Base-by-base conservation (phyloP, 305 asterid species). In the Salvia sclarea region DNA sequence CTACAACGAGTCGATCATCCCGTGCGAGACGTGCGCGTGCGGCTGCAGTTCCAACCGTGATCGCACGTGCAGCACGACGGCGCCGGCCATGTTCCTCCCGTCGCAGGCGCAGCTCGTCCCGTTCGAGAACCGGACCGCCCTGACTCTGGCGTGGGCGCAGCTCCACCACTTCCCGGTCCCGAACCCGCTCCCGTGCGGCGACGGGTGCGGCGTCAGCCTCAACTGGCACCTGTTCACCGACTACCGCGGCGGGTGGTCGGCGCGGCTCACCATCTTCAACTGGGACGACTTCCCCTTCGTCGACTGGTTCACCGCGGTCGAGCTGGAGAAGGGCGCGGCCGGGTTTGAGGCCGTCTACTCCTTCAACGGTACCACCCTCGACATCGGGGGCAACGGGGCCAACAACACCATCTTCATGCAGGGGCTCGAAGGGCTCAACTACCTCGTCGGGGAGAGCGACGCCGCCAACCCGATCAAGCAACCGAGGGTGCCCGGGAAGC, bases 151-250 rank as follows among this genome's bases (percentile, higher is more conserved):
- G 2, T 94, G 97, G 97, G 97, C 93, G 8, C 72, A 75, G 2
- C 83, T 94, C 60, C 88, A 91, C 50, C 96, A 77, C 67, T 78
- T 87, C 3, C 83, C 85, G 0, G 79, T 89, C 13, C 76, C 98
- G 0, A 87, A 81, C 73, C 96, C 97, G 0, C 24, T 84, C 44
- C 99, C 99, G 0, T 94, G 99, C 43, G 64, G 90, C 0, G 98
- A 94, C 50, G 87, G 88, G 64, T 94, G 98, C 14, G 99, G 99
- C 0, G 98, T 94, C 16, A 86, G 90, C 80, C 52, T 94, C 61
- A 91, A 94, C 77, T 94, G 99, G 99, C 96, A 94, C 66, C 44
- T 94, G 76, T 79, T 83, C 66, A 82, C 97, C 5, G 99, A 94
- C 61, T 89, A 77, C 72, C 73, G 90, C 35, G 86, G 88, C 3